Evolutionary conservation across 2,329 filamentous ascomycete species (phyloP), one percentile per base, ranked within the genome.

Genomic region (Fusarium ramigenum): DNA sequence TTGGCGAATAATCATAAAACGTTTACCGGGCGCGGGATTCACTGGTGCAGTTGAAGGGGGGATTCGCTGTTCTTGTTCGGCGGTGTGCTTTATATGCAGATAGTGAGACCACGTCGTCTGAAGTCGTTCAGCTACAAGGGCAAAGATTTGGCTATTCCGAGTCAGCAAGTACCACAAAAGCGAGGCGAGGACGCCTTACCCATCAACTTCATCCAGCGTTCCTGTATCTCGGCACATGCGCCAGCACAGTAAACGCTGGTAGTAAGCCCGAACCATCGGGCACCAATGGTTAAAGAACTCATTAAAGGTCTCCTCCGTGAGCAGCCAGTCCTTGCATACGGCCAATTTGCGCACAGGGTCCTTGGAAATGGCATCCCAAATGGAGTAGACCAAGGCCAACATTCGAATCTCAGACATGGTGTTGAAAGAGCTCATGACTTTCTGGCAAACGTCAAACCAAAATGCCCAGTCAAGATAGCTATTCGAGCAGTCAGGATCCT

Each of bases 201-300:
- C 82, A 79, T 96, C 93, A 44, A 89, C 80, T 34, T 90, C 87
- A 49, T 89, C 89, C 28, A 89, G 85, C 52, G 87, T 89, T 21
- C 92, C 93, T 59, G 91, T 89, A 78, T 93, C 93, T 71, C 95
- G 88, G 73, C 93, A 96, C 53, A 98, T 85, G 67, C 95, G 90
- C 95, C 95, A 98, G 82, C 94, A 97, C 28, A 97, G 83, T 56
- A 98, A 84, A 52, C 95, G 93, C 89, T 97, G 96, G 80, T 92
- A 98, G 81, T 97, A 98, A 19, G 94, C 93, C 69, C 95, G 90
- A 28, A 97, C 94, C 95, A 97, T 97, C 0, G 95, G 94, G 78
- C 94, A 97, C 95, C 95, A 97, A 78, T 97, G 94, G 78, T 93
- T 96, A 83, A 97, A 98, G 69, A 94, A 91, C 69, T 89, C 90